These are phyloP conservation scores for Nitzschia inconspicua DNA, from an alignment of 108 stramenopile genomes.

Conservation along the genomic window DNA sequence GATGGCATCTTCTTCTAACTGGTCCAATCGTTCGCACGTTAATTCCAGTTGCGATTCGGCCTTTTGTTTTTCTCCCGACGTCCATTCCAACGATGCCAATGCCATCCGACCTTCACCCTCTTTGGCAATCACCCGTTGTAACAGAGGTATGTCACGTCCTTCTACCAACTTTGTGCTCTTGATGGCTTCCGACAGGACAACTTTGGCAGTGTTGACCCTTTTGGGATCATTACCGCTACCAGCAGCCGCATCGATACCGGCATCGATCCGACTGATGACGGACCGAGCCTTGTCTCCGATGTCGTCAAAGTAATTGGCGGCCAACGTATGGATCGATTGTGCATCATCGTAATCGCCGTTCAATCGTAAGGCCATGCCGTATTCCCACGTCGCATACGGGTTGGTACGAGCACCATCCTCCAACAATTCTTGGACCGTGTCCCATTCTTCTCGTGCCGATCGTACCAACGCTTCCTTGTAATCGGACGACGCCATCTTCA, in stretches of 20 bases:
- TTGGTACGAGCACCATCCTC: slow-evolving; percentile 67
- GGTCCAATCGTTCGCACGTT: slow-evolving; percentile 70
- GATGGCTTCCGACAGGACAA: slow-evolving; percentile 46
- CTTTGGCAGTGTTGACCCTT: neutral
- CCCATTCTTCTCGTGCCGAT: slow-evolving; percentile 51
- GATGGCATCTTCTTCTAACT: slow-evolving; percentile 63
- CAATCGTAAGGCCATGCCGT: slow-evolving; percentile 59
- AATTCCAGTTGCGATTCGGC: slow-evolving; percentile 65
- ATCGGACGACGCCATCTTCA: slow-evolving; percentile 41
- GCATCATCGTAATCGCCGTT: slow-evolving; percentile 39
- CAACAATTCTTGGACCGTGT: slow-evolving; percentile 39
- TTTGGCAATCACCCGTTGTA: slow-evolving; percentile 78
- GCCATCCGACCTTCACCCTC: slow-evolving; percentile 79
- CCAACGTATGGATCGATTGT: slow-evolving; percentile 40
- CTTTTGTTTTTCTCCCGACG: slow-evolving; percentile 27
- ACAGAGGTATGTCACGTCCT: slow-evolving; percentile 61
- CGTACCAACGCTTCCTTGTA: slow-evolving; percentile 48
- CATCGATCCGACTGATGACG: slow-evolving; percentile 59
- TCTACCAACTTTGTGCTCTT: slow-evolving; percentile 43
- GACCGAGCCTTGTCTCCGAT: slow-evolving; percentile 68
- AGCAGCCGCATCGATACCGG: slow-evolving; percentile 56
- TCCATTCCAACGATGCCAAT: slow-evolving; percentile 67
- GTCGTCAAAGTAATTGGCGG: slow-evolving; percentile 56
- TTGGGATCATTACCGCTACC: slow-evolving; percentile 2
- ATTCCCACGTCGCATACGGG: slow-evolving; percentile 85